Base-by-base conservation (phyloP, 768 basidiomycete genomes). In the Trametes cingulata region DNA sequence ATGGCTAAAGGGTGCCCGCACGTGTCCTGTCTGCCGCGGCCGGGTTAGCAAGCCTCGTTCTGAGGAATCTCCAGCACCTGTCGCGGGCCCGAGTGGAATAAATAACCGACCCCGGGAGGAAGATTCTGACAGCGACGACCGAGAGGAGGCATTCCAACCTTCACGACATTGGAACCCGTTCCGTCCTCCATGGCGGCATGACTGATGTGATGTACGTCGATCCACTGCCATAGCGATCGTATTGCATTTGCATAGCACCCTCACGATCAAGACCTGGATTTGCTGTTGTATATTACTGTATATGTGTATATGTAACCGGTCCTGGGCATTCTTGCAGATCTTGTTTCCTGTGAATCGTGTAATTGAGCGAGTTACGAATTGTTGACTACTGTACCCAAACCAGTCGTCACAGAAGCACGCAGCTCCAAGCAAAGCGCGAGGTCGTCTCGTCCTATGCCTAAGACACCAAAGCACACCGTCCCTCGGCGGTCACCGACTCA, bases 21-120 rank as follows among this genome's bases (percentile, higher is more conserved):
- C 90, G 0, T 93, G 91, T 63, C 91, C 91, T 14, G 88, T 93
- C 1, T 93, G 91, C 71, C 86, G 91, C 41, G 82, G 85, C 65
- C 74, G 80, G 25, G 86, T 91, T 1, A 53, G 15, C 36, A 57
- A 37, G 49, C 54, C 60, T 15, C 60, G 42, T 4, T 20, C 52
- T 1, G 39, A 53, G 20, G 60, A 45, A 33, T 10, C 46, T 5
- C 6, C 55, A 10, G 33, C 40, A 12, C 60, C 54, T 9, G 55
- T 49, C 4, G 50, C 61, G 3, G 54, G 51, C 40, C 55, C 61
- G 15, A 62, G 61, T 45, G 52, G 61, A 2, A 41, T 46, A 7
- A 27, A 15, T 17, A 47, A 25, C n/a, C 45, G 36, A 2, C 19
- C 29, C 37, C 48, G 48, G 10, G 54, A 56, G 0, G 52, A 42